These are phyloP conservation scores for Trifolium pratense DNA, from an alignment of 306 rosid species.

Conservation along the genomic window DNA sequence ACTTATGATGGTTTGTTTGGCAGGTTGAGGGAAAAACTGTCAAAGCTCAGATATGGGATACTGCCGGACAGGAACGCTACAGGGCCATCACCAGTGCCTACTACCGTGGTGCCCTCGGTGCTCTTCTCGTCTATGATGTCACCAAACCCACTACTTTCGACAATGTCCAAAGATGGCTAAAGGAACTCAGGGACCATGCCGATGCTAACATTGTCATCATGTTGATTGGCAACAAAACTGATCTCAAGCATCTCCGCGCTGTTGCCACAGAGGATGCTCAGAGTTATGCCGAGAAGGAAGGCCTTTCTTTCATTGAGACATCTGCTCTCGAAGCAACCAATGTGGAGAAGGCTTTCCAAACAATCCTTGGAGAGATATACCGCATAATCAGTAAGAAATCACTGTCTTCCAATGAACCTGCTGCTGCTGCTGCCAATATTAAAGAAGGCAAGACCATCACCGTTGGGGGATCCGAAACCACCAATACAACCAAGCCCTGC, in stretches of 20 bases:
- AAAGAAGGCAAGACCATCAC: constrained; percentile 76
- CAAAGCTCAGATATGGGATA: constrained; percentile 98
- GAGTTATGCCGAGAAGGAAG: constrained; percentile 83
- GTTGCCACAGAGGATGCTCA: constrained; percentile 92
- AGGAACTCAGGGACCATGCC: constrained; percentile 95
- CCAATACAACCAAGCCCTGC: constrained; percentile 69
- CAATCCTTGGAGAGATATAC: constrained; percentile 78
- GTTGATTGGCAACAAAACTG: constrained; percentile 91
- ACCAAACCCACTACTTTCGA: constrained; percentile 88
- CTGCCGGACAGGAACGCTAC: constrained; percentile 97
- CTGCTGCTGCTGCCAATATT: constrained; percentile 52
- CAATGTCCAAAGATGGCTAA: constrained; percentile 89
- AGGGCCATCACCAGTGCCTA: constrained; percentile 94
- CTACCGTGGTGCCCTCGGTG: constrained; percentile 95
- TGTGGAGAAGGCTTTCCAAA: constrained; percentile 91
- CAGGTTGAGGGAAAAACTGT: constrained; percentile 94
- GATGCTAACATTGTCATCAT: constrained; percentile 89
- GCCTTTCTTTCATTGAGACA: constrained; percentile 88
- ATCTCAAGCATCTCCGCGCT: constrained; percentile 87
- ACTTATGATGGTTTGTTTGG: background rate
- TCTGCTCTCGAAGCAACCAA: constrained; percentile 90
- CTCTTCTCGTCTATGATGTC: constrained; percentile 81
- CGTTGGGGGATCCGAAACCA: constrained; percentile 52
- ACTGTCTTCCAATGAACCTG: constrained; percentile 59
- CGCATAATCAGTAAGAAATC: constrained; percentile 87